Conservation (phyloP, 2,329 filamentous ascomycete genomes). For the Nigrospora oryzae region DNA sequence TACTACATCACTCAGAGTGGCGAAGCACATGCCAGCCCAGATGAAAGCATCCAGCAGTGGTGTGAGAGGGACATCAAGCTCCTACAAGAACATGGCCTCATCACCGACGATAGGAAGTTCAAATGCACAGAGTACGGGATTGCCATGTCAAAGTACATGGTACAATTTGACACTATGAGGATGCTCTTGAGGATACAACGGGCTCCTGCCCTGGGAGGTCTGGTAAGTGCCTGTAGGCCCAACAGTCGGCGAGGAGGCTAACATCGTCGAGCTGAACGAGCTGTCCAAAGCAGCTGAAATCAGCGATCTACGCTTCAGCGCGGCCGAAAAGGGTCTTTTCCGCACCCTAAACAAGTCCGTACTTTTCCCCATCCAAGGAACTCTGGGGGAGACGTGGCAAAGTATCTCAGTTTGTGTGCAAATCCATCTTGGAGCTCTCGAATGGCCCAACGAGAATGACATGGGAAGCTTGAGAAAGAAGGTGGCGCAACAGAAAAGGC, state of each 20-base stretch:
- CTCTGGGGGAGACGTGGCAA: slow-evolving; percentile 56
- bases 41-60: slow-evolving; percentile 60
- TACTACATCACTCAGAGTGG: slow-evolving; percentile 60
- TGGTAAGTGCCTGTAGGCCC: slow-evolving; percentile 41
- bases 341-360: slow-evolving; percentile 67
- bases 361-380: slow-evolving; percentile 62
- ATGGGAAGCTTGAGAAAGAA: slow-evolving; percentile 44
- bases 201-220: slow-evolving; percentile 53
- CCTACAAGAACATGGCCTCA: slow-evolving; percentile 52
- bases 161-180: slow-evolving; percentile 75
- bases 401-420: slow-evolving; percentile 77
- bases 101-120: slow-evolving; percentile 41
- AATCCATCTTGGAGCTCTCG: slow-evolving; percentile 58
- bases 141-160: slow-evolving; percentile 77
- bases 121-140: slow-evolving; percentile 64
- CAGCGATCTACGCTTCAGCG: slow-evolving; percentile 61
- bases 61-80: slow-evolving; percentile 60
- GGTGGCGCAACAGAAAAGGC: slow-evolving; percentile 49
- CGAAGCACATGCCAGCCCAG: slow-evolving; percentile 37
- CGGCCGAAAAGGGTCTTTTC: slow-evolving; percentile 60
- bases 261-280: slow-evolving; percentile 47
- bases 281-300: slow-evolving; percentile 66
- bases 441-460: slow-evolving; percentile 52
- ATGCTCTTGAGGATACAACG: slow-evolving; percentile 53
- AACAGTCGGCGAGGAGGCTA: slow-evolving; percentile 1